Evolutionary conservation across 345 rosid species (phyloP).

Genomic region (Salix dunnii): DNA sequence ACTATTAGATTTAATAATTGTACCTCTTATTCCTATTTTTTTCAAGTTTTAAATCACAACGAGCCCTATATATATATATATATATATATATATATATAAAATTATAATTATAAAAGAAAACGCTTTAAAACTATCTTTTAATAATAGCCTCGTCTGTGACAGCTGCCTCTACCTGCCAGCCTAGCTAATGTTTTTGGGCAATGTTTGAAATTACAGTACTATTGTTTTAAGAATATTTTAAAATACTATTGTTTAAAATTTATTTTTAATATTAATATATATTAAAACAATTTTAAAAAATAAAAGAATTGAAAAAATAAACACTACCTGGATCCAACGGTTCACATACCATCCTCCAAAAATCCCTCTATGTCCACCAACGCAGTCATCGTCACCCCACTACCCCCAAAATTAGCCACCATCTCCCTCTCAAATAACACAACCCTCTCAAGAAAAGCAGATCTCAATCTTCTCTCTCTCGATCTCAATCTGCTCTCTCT

Average conservation of each 20-base stretch:
- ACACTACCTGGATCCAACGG: slow-evolving; percentile 37
- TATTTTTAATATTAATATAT: too few species aligned
- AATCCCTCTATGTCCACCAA: slow-evolving; percentile 29
- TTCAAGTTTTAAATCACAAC: too few species aligned
- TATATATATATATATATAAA: too few species aligned
- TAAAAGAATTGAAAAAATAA: too few species aligned
- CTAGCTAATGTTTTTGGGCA: background rate
- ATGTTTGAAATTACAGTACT: too few species aligned
- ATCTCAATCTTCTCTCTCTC: slow-evolving; percentile 1
- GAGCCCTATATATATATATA: too few species aligned
- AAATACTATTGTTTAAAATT: too few species aligned
- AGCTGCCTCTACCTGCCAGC: slow-evolving; percentile 1
- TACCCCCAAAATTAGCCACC: slow-evolving; percentile 22
- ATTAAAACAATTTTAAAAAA: too few species aligned
- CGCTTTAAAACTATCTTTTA: background rate
- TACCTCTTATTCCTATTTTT: too few species aligned
- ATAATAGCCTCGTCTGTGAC: slow-evolving; percentile 30
- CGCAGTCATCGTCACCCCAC: slow-evolving; percentile 52
- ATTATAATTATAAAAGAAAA: too few species aligned
- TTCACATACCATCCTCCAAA: slow-evolving; percentile 23
- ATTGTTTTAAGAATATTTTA: too few species aligned
- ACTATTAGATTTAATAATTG: too few species aligned
- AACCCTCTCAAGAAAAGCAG: background rate
- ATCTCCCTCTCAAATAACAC: background rate
- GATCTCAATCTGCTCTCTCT: background rate